These are phyloP conservation scores for Camelina neglecta DNA, from an alignment of 345 rosid genomes.

Conservation along the genomic window DNA sequence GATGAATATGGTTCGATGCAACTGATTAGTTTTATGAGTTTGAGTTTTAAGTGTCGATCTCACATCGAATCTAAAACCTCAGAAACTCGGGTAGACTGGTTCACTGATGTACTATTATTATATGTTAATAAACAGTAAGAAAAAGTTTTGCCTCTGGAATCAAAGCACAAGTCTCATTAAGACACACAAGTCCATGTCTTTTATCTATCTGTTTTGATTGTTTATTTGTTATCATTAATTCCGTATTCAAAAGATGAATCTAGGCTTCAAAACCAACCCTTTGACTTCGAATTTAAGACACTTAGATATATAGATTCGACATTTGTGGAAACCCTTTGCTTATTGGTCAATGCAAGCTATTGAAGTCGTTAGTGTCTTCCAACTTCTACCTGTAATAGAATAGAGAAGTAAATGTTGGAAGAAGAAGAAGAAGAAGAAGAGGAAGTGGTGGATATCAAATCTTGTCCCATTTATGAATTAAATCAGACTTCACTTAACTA, in stretches of 20 bases:
- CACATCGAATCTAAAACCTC: slow-evolving; percentile 23
- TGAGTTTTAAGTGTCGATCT: slow-evolving; percentile 7
- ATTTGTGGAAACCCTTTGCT: slow-evolving; percentile 38
- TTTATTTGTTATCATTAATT: slow-evolving; percentile 27
- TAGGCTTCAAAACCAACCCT: slow-evolving; percentile 26
- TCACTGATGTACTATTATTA: slow-evolving; percentile 26
- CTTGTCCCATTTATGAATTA: slow-evolving; percentile 35
- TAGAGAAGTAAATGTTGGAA: slow-evolving; percentile 45
- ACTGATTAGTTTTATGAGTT: slow-evolving; percentile 20
- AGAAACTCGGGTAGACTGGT: slow-evolving; percentile 1
- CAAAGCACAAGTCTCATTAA: slow-evolving; percentile 26
- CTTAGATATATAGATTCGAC: slow-evolving; percentile 10
- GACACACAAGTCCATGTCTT: slow-evolving; percentile 1
- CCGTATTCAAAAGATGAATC: slow-evolving; percentile 25
- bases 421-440: slow-evolving; percentile 34
- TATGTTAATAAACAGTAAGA: slow-evolving; percentile 41
- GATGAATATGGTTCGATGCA: slow-evolving; percentile 11
- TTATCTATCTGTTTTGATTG: slow-evolving; percentile 24
- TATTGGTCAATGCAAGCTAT: slow-evolving; percentile 42
- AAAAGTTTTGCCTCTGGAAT: slow-evolving; percentile 40
- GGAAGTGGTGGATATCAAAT: slow-evolving; percentile 28
- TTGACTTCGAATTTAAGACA: slow-evolving; percentile 37
- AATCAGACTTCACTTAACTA: slow-evolving; percentile 24
- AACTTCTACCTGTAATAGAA: slow-evolving; percentile 46
- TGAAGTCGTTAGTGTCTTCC: slow-evolving; percentile 40